Conservation (phyloP, 1,284 basidiomycete genomes). For the Cutaneotrichosporon mucoides region DNA sequence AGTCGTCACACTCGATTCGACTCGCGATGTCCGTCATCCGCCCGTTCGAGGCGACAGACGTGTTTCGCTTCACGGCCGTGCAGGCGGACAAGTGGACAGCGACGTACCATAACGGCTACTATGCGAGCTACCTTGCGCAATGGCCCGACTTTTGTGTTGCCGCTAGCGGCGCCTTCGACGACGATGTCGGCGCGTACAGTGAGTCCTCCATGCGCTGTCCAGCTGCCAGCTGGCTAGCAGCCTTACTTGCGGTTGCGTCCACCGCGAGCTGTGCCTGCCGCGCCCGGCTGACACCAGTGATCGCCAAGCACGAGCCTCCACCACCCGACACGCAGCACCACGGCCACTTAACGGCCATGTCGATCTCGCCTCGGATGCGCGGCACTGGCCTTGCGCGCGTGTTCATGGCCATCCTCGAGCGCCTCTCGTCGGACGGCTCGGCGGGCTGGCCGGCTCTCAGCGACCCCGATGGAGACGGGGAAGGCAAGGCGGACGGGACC, state of each 20-base stretch:
- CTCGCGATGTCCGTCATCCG: constrained; percentile 51
- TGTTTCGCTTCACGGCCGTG: constrained; percentile 52
- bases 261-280: too few species aligned
- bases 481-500: not conserved
- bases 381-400: constrained; percentile 43
- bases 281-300: constrained; percentile 28
- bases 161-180: constrained; percentile 26
- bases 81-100: constrained; percentile 55
- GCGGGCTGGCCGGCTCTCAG: constrained; percentile 16
- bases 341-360: constrained; percentile 48
- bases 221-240: too few species aligned
- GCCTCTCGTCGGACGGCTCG: constrained; percentile 25
- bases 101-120: constrained; percentile 49
- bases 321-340: constrained; percentile 46
- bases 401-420: constrained; percentile 46
- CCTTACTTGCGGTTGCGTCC: too few species aligned
- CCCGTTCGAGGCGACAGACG: constrained; percentile 51
- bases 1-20: not conserved
- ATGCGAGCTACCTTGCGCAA: constrained; percentile 40
- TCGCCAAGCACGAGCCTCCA: constrained; percentile 48
- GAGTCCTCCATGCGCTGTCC: constrained; percentile 7
- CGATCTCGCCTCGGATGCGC: constrained; percentile 43
- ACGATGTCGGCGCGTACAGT: constrained; percentile 37
- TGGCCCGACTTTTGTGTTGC: constrained; percentile 44
- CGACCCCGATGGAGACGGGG: not conserved